These are phyloP conservation scores for Claviceps cyperi DNA, from an alignment of 2,329 filamentous ascomycete species.

Conservation along the genomic window DNA sequence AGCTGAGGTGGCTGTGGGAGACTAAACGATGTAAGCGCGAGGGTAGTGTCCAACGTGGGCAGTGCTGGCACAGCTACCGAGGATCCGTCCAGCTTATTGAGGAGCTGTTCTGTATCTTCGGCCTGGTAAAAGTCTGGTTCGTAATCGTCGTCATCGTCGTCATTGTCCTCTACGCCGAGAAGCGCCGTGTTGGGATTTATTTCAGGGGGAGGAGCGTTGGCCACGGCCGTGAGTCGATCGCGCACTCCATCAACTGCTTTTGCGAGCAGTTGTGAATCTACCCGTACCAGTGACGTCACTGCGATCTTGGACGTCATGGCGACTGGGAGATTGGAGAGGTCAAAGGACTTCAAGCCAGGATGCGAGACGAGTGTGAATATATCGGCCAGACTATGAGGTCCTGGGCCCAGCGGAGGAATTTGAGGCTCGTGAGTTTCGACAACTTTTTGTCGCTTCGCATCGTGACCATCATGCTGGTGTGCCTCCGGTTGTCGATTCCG, in stretches of 20 bases:
- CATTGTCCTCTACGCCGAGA: slow-evolving; percentile 62
- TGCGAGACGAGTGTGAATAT: slow-evolving; percentile 74
- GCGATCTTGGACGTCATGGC: slow-evolving; percentile 68
- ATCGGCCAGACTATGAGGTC: slow-evolving; percentile 65
- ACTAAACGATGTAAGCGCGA: slow-evolving; percentile 64
- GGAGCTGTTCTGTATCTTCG: slow-evolving; percentile 63
- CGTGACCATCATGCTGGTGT: slow-evolving; percentile 57
- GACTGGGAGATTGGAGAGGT: slow-evolving; percentile 64
- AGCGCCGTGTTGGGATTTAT: slow-evolving; percentile 45
- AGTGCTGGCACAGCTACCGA: slow-evolving; percentile 31
- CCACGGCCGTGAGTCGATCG: slow-evolving; percentile 31
- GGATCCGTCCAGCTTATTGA: slow-evolving; percentile 61
- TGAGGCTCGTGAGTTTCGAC: slow-evolving; percentile 27
- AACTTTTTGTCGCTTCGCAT: slow-evolving; percentile 72
- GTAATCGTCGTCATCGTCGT: slow-evolving; percentile 79
- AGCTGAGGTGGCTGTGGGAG: slow-evolving; percentile 64
- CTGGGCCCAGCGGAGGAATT: slow-evolving; percentile 58
- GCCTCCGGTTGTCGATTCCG: slow-evolving; percentile 62
- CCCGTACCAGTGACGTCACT: slow-evolving; percentile 59
- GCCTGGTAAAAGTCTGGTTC: slow-evolving; percentile 72
- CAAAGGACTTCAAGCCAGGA: slow-evolving; percentile 59
- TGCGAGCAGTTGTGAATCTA: slow-evolving; percentile 54
- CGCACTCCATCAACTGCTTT: slow-evolving; percentile 56
- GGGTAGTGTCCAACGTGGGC: slow-evolving; percentile 21
- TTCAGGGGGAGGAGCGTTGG: slow-evolving; percentile 28